Percentiles rank a stretch among this genome's conserved stretches.
Evolutionary conservation across 1,139 yeast species (phyloP).

Genomic region (Kodamaea suecica): DNA sequence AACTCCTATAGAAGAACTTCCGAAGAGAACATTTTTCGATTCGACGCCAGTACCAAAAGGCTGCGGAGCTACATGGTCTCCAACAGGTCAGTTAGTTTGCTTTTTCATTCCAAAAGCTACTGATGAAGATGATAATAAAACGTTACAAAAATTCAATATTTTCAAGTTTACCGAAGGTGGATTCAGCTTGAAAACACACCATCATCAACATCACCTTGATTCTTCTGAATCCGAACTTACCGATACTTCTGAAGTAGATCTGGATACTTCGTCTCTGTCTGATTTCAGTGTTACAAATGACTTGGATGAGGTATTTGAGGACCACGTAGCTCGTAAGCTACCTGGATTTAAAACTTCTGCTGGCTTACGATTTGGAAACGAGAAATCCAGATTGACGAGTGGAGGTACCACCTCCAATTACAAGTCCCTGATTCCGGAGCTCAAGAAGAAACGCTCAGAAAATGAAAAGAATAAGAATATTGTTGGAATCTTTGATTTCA

Average conservation of each 20-base stretch:
- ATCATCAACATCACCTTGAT: slow-evolving; percentile 15
- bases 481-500: slow-evolving; percentile 64
- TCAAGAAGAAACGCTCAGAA: slow-evolving; percentile 15
- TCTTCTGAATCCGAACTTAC: slow-evolving; percentile 14
- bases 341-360: slow-evolving; percentile 46
- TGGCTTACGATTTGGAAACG: slow-evolving; percentile 26
- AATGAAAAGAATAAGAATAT: slow-evolving; percentile 42
- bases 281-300: slow-evolving; percentile 51
- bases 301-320: slow-evolving; percentile 48
- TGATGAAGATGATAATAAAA: slow-evolving; percentile 26
- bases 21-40: slow-evolving; percentile 43
- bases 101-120: slow-evolving; percentile 65
- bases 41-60: slow-evolving; percentile 91
- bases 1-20: slow-evolving; percentile 1
- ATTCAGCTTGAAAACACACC: slow-evolving; percentile 22
- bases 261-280: slow-evolving; percentile 24
- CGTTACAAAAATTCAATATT: slow-evolving; percentile 32
- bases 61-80: slow-evolving; percentile 89
- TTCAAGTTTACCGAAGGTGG: slow-evolving; percentile 43
- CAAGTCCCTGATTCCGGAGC: slow-evolving; percentile 23
- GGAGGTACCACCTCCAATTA: slow-evolving; percentile 25
- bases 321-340: slow-evolving; percentile 43
- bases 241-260: slow-evolving; percentile 3
- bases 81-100: slow-evolving; percentile 74
- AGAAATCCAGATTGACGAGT: slow-evolving; percentile 24